A percentile compares a stretch with the other conserved stretches of the same genome.
phyloP scores from a whole-genome alignment of 441 rosid species.

The Adansonia gregorii region DNA sequence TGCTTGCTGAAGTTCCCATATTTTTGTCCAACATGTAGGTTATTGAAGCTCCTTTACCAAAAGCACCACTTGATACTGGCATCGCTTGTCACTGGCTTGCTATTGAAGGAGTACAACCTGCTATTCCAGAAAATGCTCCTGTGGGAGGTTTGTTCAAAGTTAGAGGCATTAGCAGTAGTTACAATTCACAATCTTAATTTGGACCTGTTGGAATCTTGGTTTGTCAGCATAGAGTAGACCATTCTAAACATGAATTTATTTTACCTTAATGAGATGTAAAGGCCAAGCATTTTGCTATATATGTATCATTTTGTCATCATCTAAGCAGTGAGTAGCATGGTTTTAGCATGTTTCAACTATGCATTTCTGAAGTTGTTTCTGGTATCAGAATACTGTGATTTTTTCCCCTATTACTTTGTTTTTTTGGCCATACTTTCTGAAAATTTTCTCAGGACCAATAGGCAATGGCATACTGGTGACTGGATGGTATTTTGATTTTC shows the following conservation, averaged over 20 bases:
- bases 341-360: slow-evolving; percentile 6
- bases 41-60: slow-evolving; percentile 96
- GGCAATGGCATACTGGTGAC: background rate
- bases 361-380: background rate
- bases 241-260: slow-evolving; percentile 6
- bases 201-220: slow-evolving; percentile 8
- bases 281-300: background rate
- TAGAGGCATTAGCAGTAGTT: slow-evolving; percentile 9
- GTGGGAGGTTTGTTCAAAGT: slow-evolving; percentile 61
- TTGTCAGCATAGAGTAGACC: background rate
- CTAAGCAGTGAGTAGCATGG: background rate
- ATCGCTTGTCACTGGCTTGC: slow-evolving; percentile 94
- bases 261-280: background rate
- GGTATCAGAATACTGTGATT: background rate
- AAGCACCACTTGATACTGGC: slow-evolving; percentile 86
- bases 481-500: background rate
- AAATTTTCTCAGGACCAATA: slow-evolving; percentile 12
- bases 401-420: slow-evolving; percentile 6
- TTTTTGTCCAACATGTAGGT: slow-evolving; percentile 52
- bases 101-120: slow-evolving; percentile 94
- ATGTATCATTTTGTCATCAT: background rate
- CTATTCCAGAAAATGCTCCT: slow-evolving; percentile 94
- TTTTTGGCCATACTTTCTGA: background rate
- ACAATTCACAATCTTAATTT: background rate
- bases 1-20: slow-evolving; percentile 23